Evolutionary conservation across 1,284 basidiomycete species (phyloP), one percentile per base, ranked within the genome.

Genomic region (Thecaphora thlaspeos): DNA sequence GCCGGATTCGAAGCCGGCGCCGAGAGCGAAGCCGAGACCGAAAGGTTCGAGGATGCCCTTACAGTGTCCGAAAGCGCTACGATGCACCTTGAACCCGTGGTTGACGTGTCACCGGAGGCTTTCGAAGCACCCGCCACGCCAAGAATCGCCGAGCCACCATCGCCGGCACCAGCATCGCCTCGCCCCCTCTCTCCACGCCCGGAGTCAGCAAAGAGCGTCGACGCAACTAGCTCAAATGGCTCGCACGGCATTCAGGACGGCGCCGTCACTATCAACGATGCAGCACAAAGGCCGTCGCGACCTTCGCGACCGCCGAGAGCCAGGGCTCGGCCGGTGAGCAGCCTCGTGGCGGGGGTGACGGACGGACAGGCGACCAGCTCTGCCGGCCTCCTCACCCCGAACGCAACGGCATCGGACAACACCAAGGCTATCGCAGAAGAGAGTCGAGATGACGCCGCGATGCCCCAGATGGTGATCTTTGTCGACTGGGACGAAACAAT

Each of bases 401-500:
- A 34, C 11, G 32, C 10, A 8, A 7, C 28, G 15, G 9, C 32
- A 15, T 14, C 12, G 15, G 32, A 34, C 11, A 11, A 7, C 32
- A 34, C 15, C 7, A 17, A 7, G 32, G 11, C 32, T 8, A 34
- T 14, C 12, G 15, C 32, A 8, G 32, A 34, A 4, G 15, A 11
- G 32, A 8, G 8, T 7, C 8, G 8, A 7, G 14, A 30, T 14
- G 28, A 30, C 7, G 28, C 28, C 28, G 14, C 28, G 28, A 14
- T 18, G 38, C 43, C 61, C 2, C 24, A n/a, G 36, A 21, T 65
- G 24, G 42, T 63, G 18, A 43, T 76, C 12, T 57, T 75, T 12
- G 46, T 75, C 40, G 75, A 77, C 54, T 77, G 69, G 69, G 75
- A 77, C 62, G 75, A 74, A 50, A 77, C 73, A 4, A 68, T 77